Evolutionary conservation across 352 stramenopile genomes (phyloP), one percentile per base, ranked within the genome.

Genomic region (Pythium dissimile): DNA sequence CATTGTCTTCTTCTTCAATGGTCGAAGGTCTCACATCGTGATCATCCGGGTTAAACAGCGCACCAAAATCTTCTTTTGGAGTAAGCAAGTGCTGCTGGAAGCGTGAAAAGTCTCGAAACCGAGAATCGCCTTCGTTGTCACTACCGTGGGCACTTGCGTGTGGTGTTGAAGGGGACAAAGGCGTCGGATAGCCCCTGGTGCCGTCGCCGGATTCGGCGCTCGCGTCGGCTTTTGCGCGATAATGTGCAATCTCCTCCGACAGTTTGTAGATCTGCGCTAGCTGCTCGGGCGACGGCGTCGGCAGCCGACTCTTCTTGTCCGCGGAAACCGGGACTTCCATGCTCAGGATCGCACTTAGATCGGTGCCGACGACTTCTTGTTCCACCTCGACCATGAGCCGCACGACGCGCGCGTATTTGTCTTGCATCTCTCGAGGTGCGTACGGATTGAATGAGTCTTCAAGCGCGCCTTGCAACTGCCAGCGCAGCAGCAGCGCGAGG

Each of bases 51-150:
- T 53, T 39, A n/a, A 54, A 47, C 5, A 69, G 24, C 9, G 50
- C n/a, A 7, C 82, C 59, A 37, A 83, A 62, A 48, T 86, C 68
- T 48, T 87, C 77, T 55, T 86, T 88, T 2, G 84, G 81, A 9
- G 82, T 91, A 3, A 95, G 62, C 39, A 95, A 63, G 43, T 95
- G 86, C 69, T 95, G 86, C 54, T 95, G 85, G 51, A 95, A 95
- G 8, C 76, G 69, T 15, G 85, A 93, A 44, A 92, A 95, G 61
- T 93, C 85, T 16, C 83, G 80, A 59, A 92, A 95, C 38, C 83
- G 75, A 21, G 74, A 83, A 52, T 93, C 80, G 10, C 57, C 71
- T 32, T 87, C 77, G 27, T 58, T 68, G n/a, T 71, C 71, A 34
- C 64, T 67, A 54, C 18, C 63, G 42, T 47, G 38, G 10, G 50